Evolutionary conservation across 768 basidiomycete species (phyloP), one percentile per base, ranked within the genome.

Genomic region (Lactarius quietus): DNA sequence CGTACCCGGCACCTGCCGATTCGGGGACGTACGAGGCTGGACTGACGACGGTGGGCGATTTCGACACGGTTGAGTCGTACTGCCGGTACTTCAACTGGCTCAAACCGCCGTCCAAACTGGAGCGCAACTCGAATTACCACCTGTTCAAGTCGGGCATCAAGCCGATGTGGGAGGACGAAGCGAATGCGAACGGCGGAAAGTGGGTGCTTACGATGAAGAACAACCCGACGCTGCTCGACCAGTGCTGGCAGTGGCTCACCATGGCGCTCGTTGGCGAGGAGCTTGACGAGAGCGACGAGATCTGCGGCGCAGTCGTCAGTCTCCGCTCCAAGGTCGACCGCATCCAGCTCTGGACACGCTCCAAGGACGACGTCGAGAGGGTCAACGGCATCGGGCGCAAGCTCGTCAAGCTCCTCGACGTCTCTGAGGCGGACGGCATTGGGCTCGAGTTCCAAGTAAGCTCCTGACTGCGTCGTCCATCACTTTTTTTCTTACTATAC

Each of bases 111-210:
- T 93, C 92, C 38, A 85, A 86, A 72, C 84, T 96, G 38, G 91
- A 94, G 71, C 87, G 87, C 71, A 93, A 93, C 77, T 89, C 90
- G 54, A 98, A 97, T 77, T 95, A 96, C 71, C 95, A 98, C 73
- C 82, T 98, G 62, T 97, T 98, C 85, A 96, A 96, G 78, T 82
- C 86, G 26, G 92, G 92, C 20, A 95, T 95, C 80, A 93, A 93
- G 73, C 93, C 93, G 17, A 96, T 97, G 95, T 97, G 94, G 94
- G 95, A 96, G 78, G 95, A 96, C 74, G 84, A 85, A 35, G 91
- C 93, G 61, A 97, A 97, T 72, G 90, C 91, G 29, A 84, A 88
- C 60, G 95, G 95, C 23, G 95, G 95, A 39, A 95, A 95, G 78
- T 97, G 95, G 95, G 93, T 95, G 23, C 76, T 98, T 63, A 93